Percentiles rank a stretch among this genome's conserved stretches.
Conservation (phyloP, 805 yeast genomes). For the Candida arabinofermentans region DNA sequence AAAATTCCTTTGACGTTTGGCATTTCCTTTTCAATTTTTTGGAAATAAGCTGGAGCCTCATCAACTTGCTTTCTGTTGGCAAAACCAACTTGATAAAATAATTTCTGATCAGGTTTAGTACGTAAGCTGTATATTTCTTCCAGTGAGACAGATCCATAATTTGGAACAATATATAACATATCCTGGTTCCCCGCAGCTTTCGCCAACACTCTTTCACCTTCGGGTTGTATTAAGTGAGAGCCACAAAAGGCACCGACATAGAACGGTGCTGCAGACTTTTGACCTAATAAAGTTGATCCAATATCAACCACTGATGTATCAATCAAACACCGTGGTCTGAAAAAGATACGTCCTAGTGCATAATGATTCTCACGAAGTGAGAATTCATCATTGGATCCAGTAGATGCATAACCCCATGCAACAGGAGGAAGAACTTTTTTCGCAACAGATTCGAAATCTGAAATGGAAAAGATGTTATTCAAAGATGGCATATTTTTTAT, state of each 20-base stretch:
- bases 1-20: constrained; percentile 71
- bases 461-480: constrained; percentile 61
- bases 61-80: constrained; percentile 54
- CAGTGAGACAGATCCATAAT: constrained; percentile 75
- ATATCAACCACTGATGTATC: constrained; percentile 66
- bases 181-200: constrained; percentile 62
- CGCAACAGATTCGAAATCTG: constrained; percentile 86
- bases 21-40: constrained; percentile 29
- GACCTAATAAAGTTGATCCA: constrained; percentile 64
- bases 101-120: constrained; percentile 53
- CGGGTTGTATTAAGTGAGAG: constrained; percentile 80
- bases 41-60: constrained; percentile 33
- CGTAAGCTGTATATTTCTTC: constrained; percentile 65
- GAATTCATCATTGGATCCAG: constrained; percentile 88
- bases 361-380: constrained; percentile 79
- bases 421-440: constrained; percentile 62
- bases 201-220: constrained; percentile 80
- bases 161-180: constrained; percentile 79
- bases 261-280: constrained; percentile 63
- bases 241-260: constrained; percentile 89
- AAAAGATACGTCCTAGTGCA: constrained; percentile 79
- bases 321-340: constrained; percentile 74
- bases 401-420: constrained; percentile 85
- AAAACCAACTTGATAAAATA: constrained; percentile 84
- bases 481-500: constrained; percentile 60